Evolutionary conservation across 495 filamentous ascomycete genomes (phyloP).

Genomic region (Xylaria telfairii): DNA sequence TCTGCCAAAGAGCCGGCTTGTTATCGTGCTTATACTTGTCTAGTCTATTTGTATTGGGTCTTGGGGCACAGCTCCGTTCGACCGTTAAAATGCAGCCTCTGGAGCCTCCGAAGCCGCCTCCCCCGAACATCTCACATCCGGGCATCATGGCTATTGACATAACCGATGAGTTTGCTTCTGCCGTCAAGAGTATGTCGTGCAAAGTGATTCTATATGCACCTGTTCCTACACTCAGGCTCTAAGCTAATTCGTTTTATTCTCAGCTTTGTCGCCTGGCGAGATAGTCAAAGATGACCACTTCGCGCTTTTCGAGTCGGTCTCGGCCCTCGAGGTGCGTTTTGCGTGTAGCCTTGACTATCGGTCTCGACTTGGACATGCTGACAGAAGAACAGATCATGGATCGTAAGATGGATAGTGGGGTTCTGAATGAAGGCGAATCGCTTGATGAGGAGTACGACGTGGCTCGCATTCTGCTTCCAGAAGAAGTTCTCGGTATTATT

Average conservation of each 20-base stretch:
- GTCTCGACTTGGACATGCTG: not conserved
- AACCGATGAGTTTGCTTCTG: conserved; percentile 73
- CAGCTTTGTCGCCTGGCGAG: conserved; percentile 78
- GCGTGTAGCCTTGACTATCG: conserved; percentile 2
- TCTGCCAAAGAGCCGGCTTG: not conserved
- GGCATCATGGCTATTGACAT: conserved; percentile 72
- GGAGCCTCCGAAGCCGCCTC: conserved; percentile 28
- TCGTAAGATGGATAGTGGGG: conserved; percentile 96
- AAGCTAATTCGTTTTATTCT: conserved; percentile 22
- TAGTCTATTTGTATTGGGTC: not conserved
- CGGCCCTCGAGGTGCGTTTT: conserved; percentile 79
- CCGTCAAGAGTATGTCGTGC: conserved; percentile 64
- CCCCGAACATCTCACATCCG: conserved; percentile 48
- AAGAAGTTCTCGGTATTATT: conserved; percentile 90
- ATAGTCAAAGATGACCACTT: conserved; percentile 94
- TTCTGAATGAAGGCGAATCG: conserved; percentile 73
- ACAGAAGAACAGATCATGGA: conserved; percentile 82
- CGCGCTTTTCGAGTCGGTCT: conserved; percentile 91
- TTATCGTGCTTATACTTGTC: not conserved
- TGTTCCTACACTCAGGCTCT: not conserved
- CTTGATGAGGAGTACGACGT: conserved; percentile 89
- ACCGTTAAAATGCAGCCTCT: conserved; percentile 32
- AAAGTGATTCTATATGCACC: not conserved
- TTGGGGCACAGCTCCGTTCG: not conserved
- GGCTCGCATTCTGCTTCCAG: conserved; percentile 67